Percentiles rank a stretch among this genome's conserved stretches.
These are phyloP conservation scores for Peronospora farinosa DNA, from an alignment of 352 stramenopile species.

Conservation along the genomic window DNA sequence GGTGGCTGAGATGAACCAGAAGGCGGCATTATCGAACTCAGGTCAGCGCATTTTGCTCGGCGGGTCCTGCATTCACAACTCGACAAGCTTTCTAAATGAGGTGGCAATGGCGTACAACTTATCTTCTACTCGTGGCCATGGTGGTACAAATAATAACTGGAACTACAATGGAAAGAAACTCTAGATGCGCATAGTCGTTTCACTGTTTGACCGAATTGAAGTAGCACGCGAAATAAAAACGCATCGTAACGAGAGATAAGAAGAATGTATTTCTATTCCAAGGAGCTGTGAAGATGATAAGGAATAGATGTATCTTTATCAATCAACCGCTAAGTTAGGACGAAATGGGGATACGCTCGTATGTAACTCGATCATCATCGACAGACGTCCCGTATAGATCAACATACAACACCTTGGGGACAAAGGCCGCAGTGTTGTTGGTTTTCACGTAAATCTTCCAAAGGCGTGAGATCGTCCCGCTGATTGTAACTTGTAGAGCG, in stretches of 20 bases:
- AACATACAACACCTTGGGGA: slow-evolving; percentile 72
- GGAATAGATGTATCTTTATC: not conserved
- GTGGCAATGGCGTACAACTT: slow-evolving; percentile 69
- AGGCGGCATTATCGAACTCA: slow-evolving; percentile 44
- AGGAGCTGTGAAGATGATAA: not conserved
- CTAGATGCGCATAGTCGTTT: slow-evolving; percentile 11
- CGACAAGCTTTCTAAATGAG: slow-evolving; percentile 94
- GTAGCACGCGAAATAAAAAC: not conserved
- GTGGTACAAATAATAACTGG: slow-evolving; percentile 21
- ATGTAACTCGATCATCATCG: slow-evolving; percentile 42
- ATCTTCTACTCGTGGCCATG: slow-evolving; percentile 10
- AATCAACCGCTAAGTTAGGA: slow-evolving; percentile 17
- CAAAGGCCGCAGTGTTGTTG: slow-evolving; percentile 43
- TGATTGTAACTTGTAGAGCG: slow-evolving; percentile 54
- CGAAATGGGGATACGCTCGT: slow-evolving; percentile 56
- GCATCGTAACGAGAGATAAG: slow-evolving; percentile 18
- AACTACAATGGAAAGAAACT: slow-evolving; percentile 68
- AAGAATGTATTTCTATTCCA: slow-evolving; percentile 32
- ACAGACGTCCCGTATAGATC: slow-evolving; percentile 60
- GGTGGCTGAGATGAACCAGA: slow-evolving; percentile 94
- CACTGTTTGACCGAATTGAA: not conserved
- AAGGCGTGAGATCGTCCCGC: slow-evolving; percentile 37
- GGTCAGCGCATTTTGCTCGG: slow-evolving; percentile 91
- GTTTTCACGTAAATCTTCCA: slow-evolving; percentile 77
- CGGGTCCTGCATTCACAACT: slow-evolving; percentile 96